phyloP scores from a whole-genome alignment of 2,329 filamentous ascomycete species.

The Aurifilum marmelostoma region DNA sequence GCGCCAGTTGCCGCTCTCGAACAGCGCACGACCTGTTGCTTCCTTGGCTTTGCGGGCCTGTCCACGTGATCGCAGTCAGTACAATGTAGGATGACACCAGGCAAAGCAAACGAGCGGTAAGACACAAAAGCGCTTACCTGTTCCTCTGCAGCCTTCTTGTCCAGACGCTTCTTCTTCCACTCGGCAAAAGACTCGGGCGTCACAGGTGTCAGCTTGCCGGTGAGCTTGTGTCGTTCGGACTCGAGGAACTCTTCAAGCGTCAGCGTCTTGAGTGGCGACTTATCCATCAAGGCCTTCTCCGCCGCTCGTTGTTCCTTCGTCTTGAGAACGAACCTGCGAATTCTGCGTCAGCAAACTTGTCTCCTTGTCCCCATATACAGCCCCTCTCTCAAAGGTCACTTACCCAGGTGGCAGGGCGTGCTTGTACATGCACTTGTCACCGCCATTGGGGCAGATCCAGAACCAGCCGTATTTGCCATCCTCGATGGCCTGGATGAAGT shows the following conservation, averaged over 20 bases:
- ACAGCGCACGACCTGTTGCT: constrained; percentile 90
- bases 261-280: constrained; percentile 90
- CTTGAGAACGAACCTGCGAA: constrained; percentile 83
- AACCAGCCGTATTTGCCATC: constrained; percentile 99
- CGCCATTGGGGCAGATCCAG: constrained; percentile 95
- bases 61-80: background rate
- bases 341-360: constrained; percentile 22
- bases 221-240: constrained; percentile 93
- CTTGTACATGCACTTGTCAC: constrained; percentile 98
- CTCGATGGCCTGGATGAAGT: constrained; percentile 94
- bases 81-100: background rate
- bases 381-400: constrained; percentile 43
- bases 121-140: constrained; percentile 36
- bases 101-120: too few species aligned
- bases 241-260: constrained; percentile 98
- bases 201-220: constrained; percentile 88
- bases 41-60: constrained; percentile 89
- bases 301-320: constrained; percentile 95
- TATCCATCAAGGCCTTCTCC: constrained; percentile 95
- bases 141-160: constrained; percentile 95
- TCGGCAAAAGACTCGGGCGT: constrained; percentile 91
- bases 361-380: too few species aligned
- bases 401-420: constrained; percentile 94
- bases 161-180: constrained; percentile 93
- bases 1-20: constrained; percentile 95